Base-by-base conservation (phyloP, 768 basidiomycete genomes). In the Xerocomus brunneocitrinus region DNA sequence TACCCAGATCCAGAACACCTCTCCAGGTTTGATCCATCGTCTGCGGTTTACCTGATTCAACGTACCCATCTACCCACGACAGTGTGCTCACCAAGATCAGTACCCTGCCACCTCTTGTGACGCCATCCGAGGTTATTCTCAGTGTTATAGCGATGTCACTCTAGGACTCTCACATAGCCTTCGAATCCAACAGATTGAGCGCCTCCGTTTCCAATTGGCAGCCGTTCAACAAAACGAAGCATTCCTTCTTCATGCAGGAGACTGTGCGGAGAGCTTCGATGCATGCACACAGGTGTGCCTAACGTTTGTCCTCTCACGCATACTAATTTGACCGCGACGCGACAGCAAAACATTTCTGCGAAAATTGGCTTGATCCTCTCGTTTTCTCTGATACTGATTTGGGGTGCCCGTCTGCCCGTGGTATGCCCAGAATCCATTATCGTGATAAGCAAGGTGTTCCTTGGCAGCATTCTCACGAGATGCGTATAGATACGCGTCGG, bases 231-330 rank as follows among this genome's bases (percentile, higher is more conserved):
- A 78, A 19, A 90, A 91, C 57, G 83, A 95, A 62, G 93, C 92
- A 0, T 98, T 99, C 71, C 77, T 99, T 35, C 79, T 99, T 3
- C 97, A 99, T 57, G 97, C 97, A 0, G 97, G 97, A 2, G 97
- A 99, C 64, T 99, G 97, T 62, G 94, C 92, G n/a, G 91, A 95
- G 69, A 88, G 90, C 67, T 95, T 95, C 63, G 87, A 90, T 61
- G 91, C 91, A 0, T 94, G 91, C 67, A 92, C 89, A 0, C 82
- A 91, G 57, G 90, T 91, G 65, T 62, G 80, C 36, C 28, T 39
- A 6, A 39, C 52, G 34, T 50, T 34, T 28, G 32, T 62, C 43
- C 47, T 46, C 59, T 12, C 49, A 43, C 50, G 47, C 50, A 47
- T 50, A 19, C 7, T 1, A 6, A 52, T 31, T 35, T 58, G 27